Base-by-base conservation (phyloP, 768 basidiomycete genomes). In the Rhizopogon sp. region DNA sequence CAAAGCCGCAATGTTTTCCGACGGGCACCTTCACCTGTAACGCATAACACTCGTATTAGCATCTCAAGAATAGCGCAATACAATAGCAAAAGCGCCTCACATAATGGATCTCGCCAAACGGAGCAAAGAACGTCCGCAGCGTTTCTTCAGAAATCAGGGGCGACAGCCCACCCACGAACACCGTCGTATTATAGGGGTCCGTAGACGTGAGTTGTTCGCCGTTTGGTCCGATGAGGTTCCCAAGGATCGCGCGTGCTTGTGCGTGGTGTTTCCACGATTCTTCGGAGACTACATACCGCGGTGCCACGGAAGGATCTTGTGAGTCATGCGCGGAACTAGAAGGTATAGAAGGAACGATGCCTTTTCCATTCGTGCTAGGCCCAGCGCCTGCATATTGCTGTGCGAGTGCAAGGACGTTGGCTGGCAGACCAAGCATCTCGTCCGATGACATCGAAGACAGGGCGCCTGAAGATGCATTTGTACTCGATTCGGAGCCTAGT, bases 111-210 rank as follows among this genome's bases (percentile, higher is more conserved):
- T 91, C 90, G 44, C 92, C 93, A 64, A 93, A 95, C n/a, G 92
- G 91, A 10, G 82, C 80, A 70, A 95, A 95, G 70, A 93, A 93
- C 3, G 90, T 91, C 68, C 91, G 78, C 64, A 97, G 71, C 2
- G 92, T 95, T 45, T 96, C 94, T 72, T 96, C 94, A 28, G 87
- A 85, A 43, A 97, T 94, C 56, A 93, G 71, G 16, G 90, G 90
- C 9, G 89, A 90, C 51, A 96, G 66, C 0, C 93, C 94, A 25
- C 94, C 94, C 17, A 97, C 94, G 59, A 97, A 97, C 5, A 93
- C 93, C 2, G 94, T 97, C 13, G 93, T 95, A 64, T 96, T 97
- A 65, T 93, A 93, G n/a, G 93, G 93, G 64, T 96, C 93, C 20
- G 87, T 90, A 22, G 88, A 90, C 29, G 89, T 90, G 58, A 93